A percentile compares a stretch with the other conserved stretches of the same genome.
Evolutionary conservation across 139 green algal genomes (phyloP).

Genomic region (Chlamydomonas applanata): DNA sequence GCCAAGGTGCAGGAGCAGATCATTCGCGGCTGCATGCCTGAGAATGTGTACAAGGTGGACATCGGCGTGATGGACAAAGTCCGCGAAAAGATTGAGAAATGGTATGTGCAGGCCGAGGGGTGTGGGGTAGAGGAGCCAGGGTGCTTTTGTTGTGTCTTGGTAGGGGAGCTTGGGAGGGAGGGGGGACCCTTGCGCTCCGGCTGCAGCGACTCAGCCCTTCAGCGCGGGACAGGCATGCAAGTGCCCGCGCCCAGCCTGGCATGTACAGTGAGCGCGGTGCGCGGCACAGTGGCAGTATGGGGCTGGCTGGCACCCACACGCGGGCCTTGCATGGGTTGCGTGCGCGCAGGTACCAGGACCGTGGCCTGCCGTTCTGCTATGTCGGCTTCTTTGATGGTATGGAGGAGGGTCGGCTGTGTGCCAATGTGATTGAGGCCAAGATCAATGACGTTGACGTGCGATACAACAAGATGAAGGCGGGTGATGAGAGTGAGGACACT

Average conservation of each 20-base stretch:
- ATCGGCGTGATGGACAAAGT: constrained; percentile 63
- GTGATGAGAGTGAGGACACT: constrained; percentile 34
- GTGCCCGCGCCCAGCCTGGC: too few species aligned
- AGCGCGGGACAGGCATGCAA: too few species aligned
- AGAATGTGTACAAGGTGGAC: constrained; percentile 51
- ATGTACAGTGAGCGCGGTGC: too few species aligned
- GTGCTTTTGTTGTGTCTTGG: too few species aligned
- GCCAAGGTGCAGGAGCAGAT: constrained; percentile 21
- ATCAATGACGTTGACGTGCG: constrained; percentile 29
- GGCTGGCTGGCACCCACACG: too few species aligned
- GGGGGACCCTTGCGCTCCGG: too few species aligned
- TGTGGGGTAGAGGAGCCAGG: too few species aligned
- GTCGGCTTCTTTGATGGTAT: constrained; percentile 66
- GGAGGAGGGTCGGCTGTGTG: constrained; percentile 55
- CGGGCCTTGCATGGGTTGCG: too few species aligned
- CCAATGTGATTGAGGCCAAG: constrained; percentile 65
- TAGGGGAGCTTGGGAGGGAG: too few species aligned
- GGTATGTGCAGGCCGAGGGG: too few species aligned
- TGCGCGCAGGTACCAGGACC: constrained; percentile 56
- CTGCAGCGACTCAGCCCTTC: too few species aligned
- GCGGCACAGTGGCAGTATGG: too few species aligned
- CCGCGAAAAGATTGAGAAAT: constrained; percentile 52
- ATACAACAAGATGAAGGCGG: not conserved
- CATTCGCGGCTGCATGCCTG: constrained; percentile 41
- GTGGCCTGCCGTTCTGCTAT: constrained; percentile 65